A percentile compares a stretch with the other conserved stretches of the same genome.
Evolutionary conservation across 306 rosid genomes (phyloP).

Genomic region (Castanea sativa): DNA sequence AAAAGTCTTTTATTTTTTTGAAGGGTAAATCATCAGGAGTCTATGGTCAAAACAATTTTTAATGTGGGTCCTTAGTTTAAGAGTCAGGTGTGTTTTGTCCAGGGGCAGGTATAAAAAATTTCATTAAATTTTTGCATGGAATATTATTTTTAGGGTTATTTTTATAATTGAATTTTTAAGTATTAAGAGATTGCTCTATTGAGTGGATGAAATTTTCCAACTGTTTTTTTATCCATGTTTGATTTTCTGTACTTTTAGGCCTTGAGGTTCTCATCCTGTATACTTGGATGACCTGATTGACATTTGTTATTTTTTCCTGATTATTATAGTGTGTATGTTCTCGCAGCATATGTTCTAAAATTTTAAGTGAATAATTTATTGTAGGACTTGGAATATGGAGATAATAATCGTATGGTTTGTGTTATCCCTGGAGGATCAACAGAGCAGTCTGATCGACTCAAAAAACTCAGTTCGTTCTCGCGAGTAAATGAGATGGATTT

Average conservation of each 20-base stretch:
- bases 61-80: no score
- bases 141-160: no score
- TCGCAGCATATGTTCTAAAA: not conserved
- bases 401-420: slow-evolving; percentile 49
- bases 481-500: slow-evolving; percentile 60
- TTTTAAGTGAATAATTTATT: slow-evolving; percentile 24
- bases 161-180: no score
- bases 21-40: no score
- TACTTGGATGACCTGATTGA: not conserved
- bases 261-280: not conserved
- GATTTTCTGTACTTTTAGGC: not conserved
- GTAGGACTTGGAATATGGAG: slow-evolving; percentile 55
- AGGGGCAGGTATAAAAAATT: no score
- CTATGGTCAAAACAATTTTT: no score
- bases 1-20: no score
- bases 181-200: not conserved
- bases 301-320: not conserved
- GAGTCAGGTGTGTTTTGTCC: no score
- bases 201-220: not conserved
- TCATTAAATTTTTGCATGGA: no score
- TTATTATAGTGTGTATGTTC: not conserved
- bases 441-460: slow-evolving; percentile 37
- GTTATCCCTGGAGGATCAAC: slow-evolving; percentile 62
- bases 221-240: not conserved
- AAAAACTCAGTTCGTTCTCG: slow-evolving; percentile 49